phyloP scores from a whole-genome alignment of 2,329 filamentous ascomycete genomes.

The Cordyceps fumosorosea region DNA sequence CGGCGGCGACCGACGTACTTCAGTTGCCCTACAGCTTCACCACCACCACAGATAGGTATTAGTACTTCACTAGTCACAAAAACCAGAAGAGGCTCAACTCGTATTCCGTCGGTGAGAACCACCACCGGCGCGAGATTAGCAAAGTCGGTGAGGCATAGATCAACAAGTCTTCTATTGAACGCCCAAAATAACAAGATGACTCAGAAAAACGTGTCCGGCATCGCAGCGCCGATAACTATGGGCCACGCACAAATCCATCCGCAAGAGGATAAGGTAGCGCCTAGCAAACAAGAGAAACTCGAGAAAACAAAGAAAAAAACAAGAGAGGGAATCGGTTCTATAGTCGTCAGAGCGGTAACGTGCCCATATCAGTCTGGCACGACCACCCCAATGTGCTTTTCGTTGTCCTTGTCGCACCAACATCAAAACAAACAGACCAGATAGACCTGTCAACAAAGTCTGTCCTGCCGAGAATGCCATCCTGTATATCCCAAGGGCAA shows the following conservation, averaged over 20 bases:
- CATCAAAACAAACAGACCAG: not conserved
- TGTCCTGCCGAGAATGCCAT: not conserved
- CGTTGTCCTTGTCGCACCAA: not conserved
- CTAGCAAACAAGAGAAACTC: not conserved
- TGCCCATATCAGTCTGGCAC: not conserved
- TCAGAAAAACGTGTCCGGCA: not conserved
- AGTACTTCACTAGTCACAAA: too few relatives aligned
- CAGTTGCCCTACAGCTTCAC: too few relatives aligned
- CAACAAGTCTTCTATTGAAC: not conserved
- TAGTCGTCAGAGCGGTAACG: not conserved
- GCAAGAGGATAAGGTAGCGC: not conserved
- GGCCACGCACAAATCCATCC: not conserved
- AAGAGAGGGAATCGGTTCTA: not conserved
- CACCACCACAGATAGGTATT: too few relatives aligned
- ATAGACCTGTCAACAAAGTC: not conserved
- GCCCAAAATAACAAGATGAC: not conserved
- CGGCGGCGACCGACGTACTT: too few relatives aligned
- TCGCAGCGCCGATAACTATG: not conserved
- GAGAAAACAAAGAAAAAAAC: not conserved
- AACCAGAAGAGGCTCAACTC: too few relatives aligned
- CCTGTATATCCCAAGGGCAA: slow-evolving; percentile 1
- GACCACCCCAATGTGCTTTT: not conserved
- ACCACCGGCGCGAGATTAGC: too few relatives aligned
- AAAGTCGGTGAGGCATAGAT: not conserved
- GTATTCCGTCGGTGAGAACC: too few relatives aligned